Base-by-base conservation (phyloP, 2,329 filamentous ascomycete genomes). In the Ophiocordyceps sinensis region DNA sequence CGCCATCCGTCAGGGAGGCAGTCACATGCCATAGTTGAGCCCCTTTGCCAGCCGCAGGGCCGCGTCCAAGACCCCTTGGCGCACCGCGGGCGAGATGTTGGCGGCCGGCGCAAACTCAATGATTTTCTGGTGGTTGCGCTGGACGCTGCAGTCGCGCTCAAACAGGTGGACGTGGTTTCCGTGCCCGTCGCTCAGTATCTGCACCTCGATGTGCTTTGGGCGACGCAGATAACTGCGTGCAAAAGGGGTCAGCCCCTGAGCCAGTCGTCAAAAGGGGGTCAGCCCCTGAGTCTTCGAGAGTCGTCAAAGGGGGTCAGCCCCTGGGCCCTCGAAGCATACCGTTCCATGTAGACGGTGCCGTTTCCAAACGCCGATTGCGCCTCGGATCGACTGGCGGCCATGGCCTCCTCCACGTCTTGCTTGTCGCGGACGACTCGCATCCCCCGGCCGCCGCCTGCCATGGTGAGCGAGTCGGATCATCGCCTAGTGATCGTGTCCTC, bases 71-170 rank as follows among this genome's bases (percentile, higher is more conserved):
- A 67, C 58, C 21, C 49, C 47, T n/a, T 47, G 41, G 6, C 62
- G 50, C 12, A 51, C 50, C 4, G 53, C 47, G 4, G 43, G 40
- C 4, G 31, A 43, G 39, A 52, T 4, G 19, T 26, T 34, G 5
- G 30, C 29, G 19, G 38, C 38, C n/a, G 54, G 54, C 0, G 45
- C 47, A 41, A 65, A 61, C 43, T 70, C 67, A 8, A 70, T 56
- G 6, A 69, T 58, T 43, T 70, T 70, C 43, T 70, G 66, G 42
- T 68, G 59, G 3, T 65, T 53, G 8, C 66, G 51, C 38, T 70
- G 65, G 1, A 69, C 51, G 2, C 61, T 66, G 41, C 67, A 70
- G 26, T 70, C 66, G 6, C 67, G 51, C 34, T 70, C 66, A 37
- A 58, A 57, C 2, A 66, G 44, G 15, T 53, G 54, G 8, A 60